phyloP scores from a whole-genome alignment of 2,329 filamentous ascomycete species.

The Trichophyton schoenleinii region DNA sequence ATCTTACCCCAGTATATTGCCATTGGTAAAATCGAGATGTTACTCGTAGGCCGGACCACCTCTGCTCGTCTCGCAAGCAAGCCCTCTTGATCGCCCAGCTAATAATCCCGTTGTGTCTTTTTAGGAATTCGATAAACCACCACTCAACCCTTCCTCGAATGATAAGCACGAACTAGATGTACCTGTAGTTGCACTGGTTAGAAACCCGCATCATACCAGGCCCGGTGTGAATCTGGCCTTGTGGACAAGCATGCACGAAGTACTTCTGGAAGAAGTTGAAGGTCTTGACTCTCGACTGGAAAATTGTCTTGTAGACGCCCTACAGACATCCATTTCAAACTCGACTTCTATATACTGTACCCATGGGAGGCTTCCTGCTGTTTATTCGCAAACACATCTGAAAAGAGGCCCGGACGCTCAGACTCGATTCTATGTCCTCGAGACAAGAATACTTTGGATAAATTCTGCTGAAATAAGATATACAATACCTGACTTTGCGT shows the following conservation, averaged over 20 bases:
- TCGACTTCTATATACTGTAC: background rate
- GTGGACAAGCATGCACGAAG: background rate
- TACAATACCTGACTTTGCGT: background rate
- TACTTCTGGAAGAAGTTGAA: background rate
- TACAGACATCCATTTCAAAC: background rate
- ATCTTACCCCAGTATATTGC: background rate
- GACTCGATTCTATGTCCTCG: constrained; percentile 18
- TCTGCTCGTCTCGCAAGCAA: background rate
- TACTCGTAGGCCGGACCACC: background rate
- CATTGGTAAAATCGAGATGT: background rate
- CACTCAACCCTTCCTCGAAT: background rate
- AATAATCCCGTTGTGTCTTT: background rate
- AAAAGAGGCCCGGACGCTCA: constrained; percentile 11
- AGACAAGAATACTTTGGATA: constrained; percentile 25
- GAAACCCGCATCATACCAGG: background rate
- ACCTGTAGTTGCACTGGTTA: background rate
- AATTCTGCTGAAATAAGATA: constrained; percentile 21
- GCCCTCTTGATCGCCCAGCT: background rate
- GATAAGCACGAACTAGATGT: background rate
- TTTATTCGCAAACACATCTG: constrained; percentile 22
- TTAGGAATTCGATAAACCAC: background rate
- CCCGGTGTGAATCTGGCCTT: background rate
- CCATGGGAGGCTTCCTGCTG: constrained; percentile 11
- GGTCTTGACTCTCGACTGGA: background rate
- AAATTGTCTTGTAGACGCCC: background rate